Evolutionary conservation across 306 rosid species (phyloP).

Genomic region (Acacia acuminata): DNA sequence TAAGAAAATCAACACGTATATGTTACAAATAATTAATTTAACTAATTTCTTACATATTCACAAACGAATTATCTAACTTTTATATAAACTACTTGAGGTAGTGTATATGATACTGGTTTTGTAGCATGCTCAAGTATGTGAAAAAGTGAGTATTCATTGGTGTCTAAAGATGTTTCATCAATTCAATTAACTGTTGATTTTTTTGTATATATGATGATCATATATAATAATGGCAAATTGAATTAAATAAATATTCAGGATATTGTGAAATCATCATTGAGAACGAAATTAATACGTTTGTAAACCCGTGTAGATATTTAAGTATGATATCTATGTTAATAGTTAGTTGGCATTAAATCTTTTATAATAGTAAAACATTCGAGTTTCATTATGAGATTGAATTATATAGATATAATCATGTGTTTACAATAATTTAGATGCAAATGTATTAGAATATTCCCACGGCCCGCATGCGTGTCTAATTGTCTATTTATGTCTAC

Average conservation of each 20-base stretch:
- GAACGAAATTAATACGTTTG: constrained; percentile 10
- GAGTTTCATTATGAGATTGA: constrained; percentile 7
- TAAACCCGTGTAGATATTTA: background rate
- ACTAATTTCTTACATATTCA: too few relatives aligned
- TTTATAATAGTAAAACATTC: background rate
- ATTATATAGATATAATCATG: background rate
- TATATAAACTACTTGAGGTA: too few relatives aligned
- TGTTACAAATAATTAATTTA: too few relatives aligned
- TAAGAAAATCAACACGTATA: too few relatives aligned
- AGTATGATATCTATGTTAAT: background rate
- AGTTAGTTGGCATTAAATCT: constrained; percentile 5
- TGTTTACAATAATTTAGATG: background rate
- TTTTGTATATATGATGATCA: background rate
- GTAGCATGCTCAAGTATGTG: constrained; percentile 13
- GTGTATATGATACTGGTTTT: background rate
- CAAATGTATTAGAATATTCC: background rate
- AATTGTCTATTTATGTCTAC: background rate
- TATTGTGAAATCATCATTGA: constrained; percentile 28
- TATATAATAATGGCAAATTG: constrained; percentile 2
- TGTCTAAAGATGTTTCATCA: constrained; percentile 31
- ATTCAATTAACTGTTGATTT: constrained; percentile 28
- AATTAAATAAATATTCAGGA: constrained; percentile 18
- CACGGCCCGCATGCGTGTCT: constrained; percentile 3
- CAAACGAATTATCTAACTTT: too few relatives aligned
- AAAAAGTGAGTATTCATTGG: constrained; percentile 15